A percentile compares a stretch with the other conserved stretches of the same genome.
These are phyloP conservation scores for Fusarium acutatum DNA, from an alignment of 2,329 filamentous ascomycete genomes.

Conservation along the genomic window DNA sequence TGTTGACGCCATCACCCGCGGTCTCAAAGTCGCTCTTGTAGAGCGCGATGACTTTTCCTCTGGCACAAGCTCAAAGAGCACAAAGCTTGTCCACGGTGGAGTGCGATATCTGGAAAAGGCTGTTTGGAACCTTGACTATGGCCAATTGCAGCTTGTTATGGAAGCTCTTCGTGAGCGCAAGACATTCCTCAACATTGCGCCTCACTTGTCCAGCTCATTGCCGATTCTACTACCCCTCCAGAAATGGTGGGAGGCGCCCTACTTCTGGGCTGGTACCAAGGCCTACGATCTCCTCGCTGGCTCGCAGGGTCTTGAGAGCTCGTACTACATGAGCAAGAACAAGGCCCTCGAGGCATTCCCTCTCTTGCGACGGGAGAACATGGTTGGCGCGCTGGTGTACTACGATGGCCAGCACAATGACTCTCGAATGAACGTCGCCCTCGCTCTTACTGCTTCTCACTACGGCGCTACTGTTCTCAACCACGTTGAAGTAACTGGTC, in stretches of 20 bases:
- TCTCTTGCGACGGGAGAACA: slow-evolving; percentile 76
- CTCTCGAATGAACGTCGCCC: slow-evolving; percentile 85
- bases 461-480: slow-evolving; percentile 84
- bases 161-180: slow-evolving; percentile 84
- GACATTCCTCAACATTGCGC: slow-evolving; percentile 84
- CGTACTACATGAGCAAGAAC: slow-evolving; percentile 80
- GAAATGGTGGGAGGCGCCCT: slow-evolving; percentile 84
- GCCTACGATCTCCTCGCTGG: slow-evolving; percentile 84
- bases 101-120: slow-evolving; percentile 89
- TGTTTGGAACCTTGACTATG: slow-evolving; percentile 85
- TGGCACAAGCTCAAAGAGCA: slow-evolving; percentile 87
- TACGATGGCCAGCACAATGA: slow-evolving; percentile 90
- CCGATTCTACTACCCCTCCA: slow-evolving; percentile 86
- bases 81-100: slow-evolving; percentile 85
- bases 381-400: slow-evolving; percentile 83
- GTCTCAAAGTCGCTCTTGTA: slow-evolving; percentile 80
- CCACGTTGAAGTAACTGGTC: slow-evolving; percentile 78
- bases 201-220: slow-evolving; percentile 81
- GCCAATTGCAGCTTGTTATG: slow-evolving; percentile 81
- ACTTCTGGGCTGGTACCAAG: slow-evolving; percentile 77
- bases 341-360: slow-evolving; percentile 82
- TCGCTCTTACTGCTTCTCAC: slow-evolving; percentile 81
- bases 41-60: slow-evolving; percentile 85
- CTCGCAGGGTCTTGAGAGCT: slow-evolving; percentile 82
- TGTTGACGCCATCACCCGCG: slow-evolving; percentile 80